phyloP scores from a whole-genome alignment of 2,329 filamentous ascomycete genomes.

The Diplodia scrobiculata region DNA sequence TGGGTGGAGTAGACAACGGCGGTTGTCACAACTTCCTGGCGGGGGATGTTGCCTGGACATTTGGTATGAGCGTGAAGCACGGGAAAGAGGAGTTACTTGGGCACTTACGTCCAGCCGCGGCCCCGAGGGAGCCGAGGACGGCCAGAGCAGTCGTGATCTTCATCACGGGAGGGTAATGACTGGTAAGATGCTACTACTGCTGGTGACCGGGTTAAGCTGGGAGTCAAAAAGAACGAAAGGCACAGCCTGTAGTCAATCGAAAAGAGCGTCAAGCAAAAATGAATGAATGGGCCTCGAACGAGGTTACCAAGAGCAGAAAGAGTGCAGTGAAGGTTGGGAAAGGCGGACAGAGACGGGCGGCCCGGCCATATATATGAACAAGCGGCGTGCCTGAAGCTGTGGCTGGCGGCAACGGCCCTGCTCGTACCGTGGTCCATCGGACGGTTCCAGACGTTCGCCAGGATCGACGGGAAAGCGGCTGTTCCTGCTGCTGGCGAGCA shows the following conservation, averaged over 20 bases:
- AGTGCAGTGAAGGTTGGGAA: conserved; percentile 8
- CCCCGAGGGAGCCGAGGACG: conserved; percentile 17
- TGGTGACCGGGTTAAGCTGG: conserved; percentile 1
- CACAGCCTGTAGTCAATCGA: conserved; percentile 13
- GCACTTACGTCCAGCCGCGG: conserved; percentile 17
- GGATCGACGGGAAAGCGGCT: conserved; percentile 5
- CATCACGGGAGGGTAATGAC: conserved; percentile 3
- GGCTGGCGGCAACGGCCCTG: conserved; percentile 1
- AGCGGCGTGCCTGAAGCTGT: background rate
- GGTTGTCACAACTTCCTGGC: conserved; percentile 18
- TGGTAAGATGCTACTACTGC: conserved; percentile 1
- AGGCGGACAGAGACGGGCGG: background rate
- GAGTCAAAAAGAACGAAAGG: conserved; percentile 8
- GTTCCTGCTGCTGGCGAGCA: background rate
- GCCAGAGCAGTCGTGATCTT: conserved; percentile 21
- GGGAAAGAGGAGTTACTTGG: background rate
- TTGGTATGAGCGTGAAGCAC: background rate
- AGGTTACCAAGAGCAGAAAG: conserved; percentile 4
- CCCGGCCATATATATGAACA: conserved; percentile 22
- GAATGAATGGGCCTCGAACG: conserved; percentile 15
- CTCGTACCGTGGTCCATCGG: background rate
- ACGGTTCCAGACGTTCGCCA: background rate
- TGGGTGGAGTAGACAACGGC: conserved; percentile 20
- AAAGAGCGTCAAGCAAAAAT: conserved; percentile 24
- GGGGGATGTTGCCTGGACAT: background rate